Conservation (phyloP, 805 yeast genomes). For the Saccharomycopsis olivae region DNA sequence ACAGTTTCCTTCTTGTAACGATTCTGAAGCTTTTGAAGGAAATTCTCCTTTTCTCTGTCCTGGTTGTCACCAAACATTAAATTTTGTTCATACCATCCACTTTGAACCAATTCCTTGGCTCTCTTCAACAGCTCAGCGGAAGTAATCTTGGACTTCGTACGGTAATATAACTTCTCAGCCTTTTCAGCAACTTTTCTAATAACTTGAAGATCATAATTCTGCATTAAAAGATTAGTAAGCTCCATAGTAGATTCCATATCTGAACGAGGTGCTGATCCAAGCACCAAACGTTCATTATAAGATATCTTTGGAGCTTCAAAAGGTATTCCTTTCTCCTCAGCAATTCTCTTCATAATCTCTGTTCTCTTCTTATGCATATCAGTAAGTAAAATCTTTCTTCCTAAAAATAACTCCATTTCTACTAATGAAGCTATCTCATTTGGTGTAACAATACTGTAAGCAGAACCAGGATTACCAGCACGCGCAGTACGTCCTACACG, state of each 20-base stretch:
- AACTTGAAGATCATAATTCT: constrained; percentile 56
- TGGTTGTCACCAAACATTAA: constrained; percentile 57
- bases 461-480: constrained; percentile 98
- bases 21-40: constrained; percentile 61
- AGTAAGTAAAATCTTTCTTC: constrained; percentile 65
- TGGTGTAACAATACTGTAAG: constrained; percentile 79
- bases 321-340: constrained; percentile 30
- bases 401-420: constrained; percentile 84
- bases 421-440: constrained; percentile 81
- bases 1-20: constrained; percentile 80
- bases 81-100: constrained; percentile 88
- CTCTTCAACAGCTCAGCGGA: constrained; percentile 79
- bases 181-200: constrained; percentile 64
- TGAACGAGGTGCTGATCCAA: constrained; percentile 73
- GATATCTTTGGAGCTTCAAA: constrained; percentile 48
- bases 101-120: constrained; percentile 57
- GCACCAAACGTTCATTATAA: constrained; percentile 65
- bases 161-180: constrained; percentile 80
- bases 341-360: constrained; percentile 38
- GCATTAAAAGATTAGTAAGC: constrained; percentile 48
- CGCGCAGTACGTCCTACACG: constrained; percentile 99
- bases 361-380: constrained; percentile 56
- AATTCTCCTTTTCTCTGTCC: constrained; percentile 61
- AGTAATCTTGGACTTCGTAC: constrained; percentile 72
- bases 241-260: constrained; percentile 67